Conservation (phyloP, 1,284 basidiomycete genomes). For the Athelia psychrophila region DNA sequence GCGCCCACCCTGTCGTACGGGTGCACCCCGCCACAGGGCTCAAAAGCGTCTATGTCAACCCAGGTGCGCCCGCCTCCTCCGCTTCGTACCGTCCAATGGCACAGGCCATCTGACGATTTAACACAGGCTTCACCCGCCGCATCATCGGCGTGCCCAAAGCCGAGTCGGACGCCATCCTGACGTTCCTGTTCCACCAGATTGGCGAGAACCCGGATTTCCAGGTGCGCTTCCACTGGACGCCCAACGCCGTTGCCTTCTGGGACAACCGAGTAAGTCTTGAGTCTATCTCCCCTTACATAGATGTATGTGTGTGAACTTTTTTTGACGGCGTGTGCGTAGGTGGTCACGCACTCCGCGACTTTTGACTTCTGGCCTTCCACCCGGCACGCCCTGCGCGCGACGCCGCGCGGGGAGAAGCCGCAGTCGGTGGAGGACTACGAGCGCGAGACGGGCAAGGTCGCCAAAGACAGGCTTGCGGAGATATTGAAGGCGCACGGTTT, state of each 20-base stretch:
- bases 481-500: conserved; percentile 64
- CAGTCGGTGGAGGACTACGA: conserved; percentile 77
- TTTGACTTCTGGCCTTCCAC: conserved; percentile 76
- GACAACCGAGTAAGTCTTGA: conserved; percentile 58
- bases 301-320: conserved; percentile 3
- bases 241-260: conserved; percentile 70
- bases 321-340: too few species aligned
- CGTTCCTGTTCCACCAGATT: conserved; percentile 72
- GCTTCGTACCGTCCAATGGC: too few species aligned
- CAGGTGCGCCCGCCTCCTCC: conserved; percentile 33
- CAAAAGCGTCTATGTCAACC: conserved; percentile 78
- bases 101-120: background rate
- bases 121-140: conserved; percentile 60
- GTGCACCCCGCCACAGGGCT: conserved; percentile 81
- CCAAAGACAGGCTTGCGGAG: conserved; percentile 64
- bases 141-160: conserved; percentile 78
- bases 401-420: conserved; percentile 77
- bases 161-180: conserved; percentile 71
- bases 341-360: conserved; percentile 74
- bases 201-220: conserved; percentile 68
- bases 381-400: conserved; percentile 78
- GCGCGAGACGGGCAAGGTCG: conserved; percentile 53
- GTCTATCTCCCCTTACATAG: too few species aligned
- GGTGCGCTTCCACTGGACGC: conserved; percentile 70
- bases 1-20: conserved; percentile 63